phyloP scores from a whole-genome alignment of 306 rosid genomes.

The Cucurbita ficifolia region DNA sequence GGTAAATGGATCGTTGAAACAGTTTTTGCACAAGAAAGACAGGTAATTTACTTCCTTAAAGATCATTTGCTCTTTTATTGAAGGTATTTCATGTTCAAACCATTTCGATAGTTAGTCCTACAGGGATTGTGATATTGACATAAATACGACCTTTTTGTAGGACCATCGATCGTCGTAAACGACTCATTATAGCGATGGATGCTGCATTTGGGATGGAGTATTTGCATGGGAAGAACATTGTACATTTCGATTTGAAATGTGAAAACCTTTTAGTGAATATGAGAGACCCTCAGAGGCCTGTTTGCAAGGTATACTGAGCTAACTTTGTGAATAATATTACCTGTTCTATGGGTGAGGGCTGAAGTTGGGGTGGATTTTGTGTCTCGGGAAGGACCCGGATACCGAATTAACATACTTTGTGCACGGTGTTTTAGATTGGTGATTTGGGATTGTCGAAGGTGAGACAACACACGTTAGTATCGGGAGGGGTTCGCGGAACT shows the following conservation, averaged over 20 bases:
- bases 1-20: constrained; percentile 96
- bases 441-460: constrained; percentile 98
- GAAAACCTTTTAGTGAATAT: constrained; percentile 92
- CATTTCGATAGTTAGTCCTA: not conserved
- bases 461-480: constrained; percentile 87
- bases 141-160: constrained; percentile 29
- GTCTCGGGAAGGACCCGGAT: not conserved
- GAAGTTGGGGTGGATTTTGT: not conserved
- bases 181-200: constrained; percentile 97
- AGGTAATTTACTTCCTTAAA: constrained; percentile 34
- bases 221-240: constrained; percentile 87
- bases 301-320: constrained; percentile 64
- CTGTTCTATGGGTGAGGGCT: not conserved
- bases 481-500: constrained; percentile 99
- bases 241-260: constrained; percentile 97
- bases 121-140: constrained; percentile 6
- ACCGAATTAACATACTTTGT: constrained; percentile 5
- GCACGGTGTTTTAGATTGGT: constrained; percentile 52
- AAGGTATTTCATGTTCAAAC: not conserved
- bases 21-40: constrained; percentile 95
- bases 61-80: not conserved
- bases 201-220: constrained; percentile 99
- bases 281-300: constrained; percentile 98
- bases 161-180: constrained; percentile 95
- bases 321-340: not conserved